Percentiles rank a stretch among this genome's conserved stretches.
phyloP scores from a whole-genome alignment of 176 grass and related monocot species.

The Thalia dealbata region DNA sequence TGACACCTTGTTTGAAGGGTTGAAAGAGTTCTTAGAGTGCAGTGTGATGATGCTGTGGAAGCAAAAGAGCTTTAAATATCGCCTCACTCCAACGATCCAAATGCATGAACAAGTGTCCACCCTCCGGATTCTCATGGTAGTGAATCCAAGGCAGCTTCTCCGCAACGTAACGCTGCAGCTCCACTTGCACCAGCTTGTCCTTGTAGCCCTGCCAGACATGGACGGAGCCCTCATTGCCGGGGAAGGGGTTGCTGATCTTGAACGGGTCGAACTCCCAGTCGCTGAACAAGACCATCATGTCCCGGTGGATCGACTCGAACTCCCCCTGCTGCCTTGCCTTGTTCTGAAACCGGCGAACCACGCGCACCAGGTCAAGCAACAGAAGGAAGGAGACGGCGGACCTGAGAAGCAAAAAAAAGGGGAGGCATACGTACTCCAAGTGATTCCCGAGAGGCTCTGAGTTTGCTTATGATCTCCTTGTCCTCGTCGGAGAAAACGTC shows the following conservation, averaged over 20 bases:
- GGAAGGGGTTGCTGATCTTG: constrained; percentile 43
- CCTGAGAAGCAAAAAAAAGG: background rate
- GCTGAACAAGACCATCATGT: constrained; percentile 36
- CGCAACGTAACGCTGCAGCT: constrained; percentile 47
- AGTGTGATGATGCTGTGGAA: constrained; percentile 21
- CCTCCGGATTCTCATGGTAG: constrained; percentile 44
- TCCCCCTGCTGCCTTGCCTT: constrained; percentile 38
- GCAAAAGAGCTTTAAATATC: constrained; percentile 33
- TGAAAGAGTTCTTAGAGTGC: background rate
- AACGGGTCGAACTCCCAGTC: constrained; percentile 60
- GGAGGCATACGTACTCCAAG: constrained; percentile 12
- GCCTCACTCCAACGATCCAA: constrained; percentile 19
- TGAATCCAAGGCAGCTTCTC: constrained; percentile 48
- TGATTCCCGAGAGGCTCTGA: background rate
- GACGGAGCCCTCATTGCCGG: constrained; percentile 39
- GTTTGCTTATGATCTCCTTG: constrained; percentile 28
- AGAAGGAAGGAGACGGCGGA: background rate
- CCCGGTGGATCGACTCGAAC: constrained; percentile 44
- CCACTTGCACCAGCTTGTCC: constrained; percentile 39
- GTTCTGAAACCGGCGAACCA: constrained; percentile 12
- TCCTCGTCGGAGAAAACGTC: constrained; percentile 30
- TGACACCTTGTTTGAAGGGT: no score
- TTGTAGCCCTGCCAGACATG: constrained; percentile 49
- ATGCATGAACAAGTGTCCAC: constrained; percentile 29
- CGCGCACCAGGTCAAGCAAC: background rate